Percentiles rank a stretch among this genome's conserved stretches.
phyloP scores from a whole-genome alignment of 208 protist species.

The Acanthamoeba triangularis region DNA sequence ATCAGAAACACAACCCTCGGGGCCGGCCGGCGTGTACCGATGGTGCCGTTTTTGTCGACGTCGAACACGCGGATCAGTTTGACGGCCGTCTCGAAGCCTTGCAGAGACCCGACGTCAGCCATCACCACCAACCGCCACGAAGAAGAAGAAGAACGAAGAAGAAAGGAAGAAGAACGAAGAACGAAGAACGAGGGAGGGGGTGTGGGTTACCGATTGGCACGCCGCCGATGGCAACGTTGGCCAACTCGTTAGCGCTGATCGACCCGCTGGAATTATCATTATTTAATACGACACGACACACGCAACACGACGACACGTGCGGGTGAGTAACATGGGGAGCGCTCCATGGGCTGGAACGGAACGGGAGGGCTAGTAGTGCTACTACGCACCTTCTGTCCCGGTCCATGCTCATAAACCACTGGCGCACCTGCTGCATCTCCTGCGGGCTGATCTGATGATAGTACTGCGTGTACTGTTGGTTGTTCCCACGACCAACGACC shows the following conservation, averaged over 20 bases:
- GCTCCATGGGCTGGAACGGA: neutral
- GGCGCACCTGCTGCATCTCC: constrained; percentile 30
- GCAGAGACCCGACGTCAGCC: neutral
- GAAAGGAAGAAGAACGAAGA: too few relatives aligned
- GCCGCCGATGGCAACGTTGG: constrained; percentile 57
- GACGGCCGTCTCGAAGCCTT: constrained; percentile 35
- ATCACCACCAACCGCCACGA: neutral
- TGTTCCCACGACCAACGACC: too few relatives aligned
- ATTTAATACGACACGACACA: neutral
- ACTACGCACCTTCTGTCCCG: neutral
- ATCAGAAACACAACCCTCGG: neutral
- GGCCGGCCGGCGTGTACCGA: neutral
- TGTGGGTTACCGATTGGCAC: neutral
- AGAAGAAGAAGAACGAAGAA: neutral
- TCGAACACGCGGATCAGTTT: constrained; percentile 63
- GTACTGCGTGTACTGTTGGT: constrained; percentile 21
- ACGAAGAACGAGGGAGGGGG: neutral
- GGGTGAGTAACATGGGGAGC: neutral
- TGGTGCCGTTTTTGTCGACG: constrained; percentile 62
- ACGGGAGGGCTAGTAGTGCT: too few relatives aligned
- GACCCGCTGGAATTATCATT: neutral
- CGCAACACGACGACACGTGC: neutral
- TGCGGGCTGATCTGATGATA: constrained; percentile 42
- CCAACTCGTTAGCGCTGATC: constrained; percentile 52
- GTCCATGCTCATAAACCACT: constrained; percentile 40